These are phyloP conservation scores for Canna indica DNA, from an alignment of 176 grass and related monocot species.

Conservation along the genomic window DNA sequence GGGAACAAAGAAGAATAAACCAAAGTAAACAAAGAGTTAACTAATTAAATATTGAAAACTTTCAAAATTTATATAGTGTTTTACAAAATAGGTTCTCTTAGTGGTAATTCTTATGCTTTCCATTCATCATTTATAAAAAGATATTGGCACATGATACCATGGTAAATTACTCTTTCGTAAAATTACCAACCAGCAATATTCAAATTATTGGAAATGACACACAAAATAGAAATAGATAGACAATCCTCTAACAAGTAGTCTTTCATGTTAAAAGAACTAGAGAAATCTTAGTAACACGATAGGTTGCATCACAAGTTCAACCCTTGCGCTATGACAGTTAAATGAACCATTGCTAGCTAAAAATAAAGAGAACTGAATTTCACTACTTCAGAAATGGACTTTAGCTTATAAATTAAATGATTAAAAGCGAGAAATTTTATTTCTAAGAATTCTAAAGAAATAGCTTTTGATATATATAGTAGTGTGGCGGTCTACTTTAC, in stretches of 20 bases:
- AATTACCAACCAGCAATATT: no score
- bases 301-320: background rate
- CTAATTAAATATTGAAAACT: no score
- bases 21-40: no score
- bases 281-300: background rate
- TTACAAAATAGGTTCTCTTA: background rate
- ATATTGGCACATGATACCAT: no score
- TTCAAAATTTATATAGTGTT: background rate
- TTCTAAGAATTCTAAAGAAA: background rate
- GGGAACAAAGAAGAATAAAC: background rate
- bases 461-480: background rate
- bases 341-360: background rate
- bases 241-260: no score
- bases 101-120: background rate
- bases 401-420: background rate
- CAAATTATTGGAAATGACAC: no score
- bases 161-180: no score
- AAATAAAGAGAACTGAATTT: background rate
- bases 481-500: constrained; percentile 31
- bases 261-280: background rate
- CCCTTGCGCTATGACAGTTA: background rate
- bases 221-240: no score
- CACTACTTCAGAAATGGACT: background rate
- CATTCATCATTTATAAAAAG: background rate
- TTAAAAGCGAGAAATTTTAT: background rate